Evolutionary conservation across 2,329 filamentous ascomycete species (phyloP).

Genomic region (Leptographium galeiforme): DNA sequence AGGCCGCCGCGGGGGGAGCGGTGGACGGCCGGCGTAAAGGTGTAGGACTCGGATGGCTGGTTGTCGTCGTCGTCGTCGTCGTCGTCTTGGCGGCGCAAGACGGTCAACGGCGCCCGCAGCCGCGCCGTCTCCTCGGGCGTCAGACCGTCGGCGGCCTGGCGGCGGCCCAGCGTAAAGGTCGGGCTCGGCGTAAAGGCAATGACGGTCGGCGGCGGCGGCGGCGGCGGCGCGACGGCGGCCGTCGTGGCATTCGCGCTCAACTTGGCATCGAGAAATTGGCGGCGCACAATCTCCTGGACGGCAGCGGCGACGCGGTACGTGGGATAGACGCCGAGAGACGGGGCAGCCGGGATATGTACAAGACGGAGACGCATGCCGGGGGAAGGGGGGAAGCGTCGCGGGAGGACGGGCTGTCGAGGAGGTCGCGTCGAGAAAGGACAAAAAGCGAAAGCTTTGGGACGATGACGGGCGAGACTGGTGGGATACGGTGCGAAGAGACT

Average conservation of each 20-base stretch:
- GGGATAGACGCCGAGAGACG: constrained; percentile 16
- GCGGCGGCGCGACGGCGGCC: constrained; percentile 7
- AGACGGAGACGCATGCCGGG: constrained; percentile 21
- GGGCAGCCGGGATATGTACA: constrained; percentile 21
- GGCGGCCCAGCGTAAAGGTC: constrained; percentile 81
- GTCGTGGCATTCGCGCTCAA: background rate
- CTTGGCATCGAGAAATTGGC: constrained; percentile 47
- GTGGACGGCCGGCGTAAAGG: constrained; percentile 44
- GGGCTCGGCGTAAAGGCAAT: constrained; percentile 73
- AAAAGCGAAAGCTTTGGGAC: background rate
- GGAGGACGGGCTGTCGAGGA: background rate
- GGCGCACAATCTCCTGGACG: constrained; percentile 24
- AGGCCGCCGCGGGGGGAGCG: constrained; percentile 74
- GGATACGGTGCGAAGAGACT: no score
- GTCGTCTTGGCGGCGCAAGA: constrained; percentile 5
- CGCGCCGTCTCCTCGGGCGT: constrained; percentile 28
- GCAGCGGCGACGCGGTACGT: constrained; percentile 23
- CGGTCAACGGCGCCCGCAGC: constrained; percentile 26
- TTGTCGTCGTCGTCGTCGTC: constrained; percentile 13
- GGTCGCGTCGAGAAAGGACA: background rate
- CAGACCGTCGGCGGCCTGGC: constrained; percentile 44
- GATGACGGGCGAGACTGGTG: no score
- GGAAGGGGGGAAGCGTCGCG: background rate
- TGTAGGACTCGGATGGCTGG: constrained; percentile 8
- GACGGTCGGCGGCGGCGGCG: constrained; percentile 52